Evolutionary conservation across 495 filamentous ascomycete species (phyloP), one percentile per base, ranked within the genome.

Genomic region (Aspergillus sclerotiicarbonarius): DNA sequence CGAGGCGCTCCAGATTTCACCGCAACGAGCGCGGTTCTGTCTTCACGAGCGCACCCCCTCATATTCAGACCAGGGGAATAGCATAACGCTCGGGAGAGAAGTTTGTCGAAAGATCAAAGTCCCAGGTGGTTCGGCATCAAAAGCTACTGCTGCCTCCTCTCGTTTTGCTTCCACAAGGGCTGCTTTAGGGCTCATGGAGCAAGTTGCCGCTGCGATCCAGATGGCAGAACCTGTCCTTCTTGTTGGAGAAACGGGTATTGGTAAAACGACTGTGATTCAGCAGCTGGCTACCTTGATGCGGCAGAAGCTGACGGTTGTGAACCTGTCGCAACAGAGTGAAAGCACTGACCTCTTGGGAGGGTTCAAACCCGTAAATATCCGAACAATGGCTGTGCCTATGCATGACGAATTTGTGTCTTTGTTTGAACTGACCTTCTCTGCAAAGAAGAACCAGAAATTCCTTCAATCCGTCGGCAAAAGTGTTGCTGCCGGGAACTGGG

Each of bases 241-340:
- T 51, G 94, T 99, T 37, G 95, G 95, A 60, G 95, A 99, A 74
- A 99, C 95, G 3, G 95, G 95, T 73, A 96, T 94, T 50, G 95
- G 95, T 65, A 99, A 99, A 73, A 99, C 95, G 2, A 92, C 92
- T 1, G 87, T 93, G 12, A 85, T 99, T 45, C 95, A 99, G 67
- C 91, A 96, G 62, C 77, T 99, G 56, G 92, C 95, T 4, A 84
- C 88, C 31, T 76, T 87, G 15, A 81, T 95, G 30, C 87, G 92
- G 0, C 86, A 88, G 59, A 91, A 91, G 60, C 82, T 99, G 3
- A 87, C 88, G 0, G 89, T 92, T 0, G 88, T 98, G 61, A 99
- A 99, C 68, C 68, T 99, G 63, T 98, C 95, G 0, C 95, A 99
- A 68, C 95, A 99, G 66, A 98, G 92, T 68, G 95, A 99, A 74